Conservation (phyloP, 345 rosid genomes). For the Ceriops tagal region DNA sequence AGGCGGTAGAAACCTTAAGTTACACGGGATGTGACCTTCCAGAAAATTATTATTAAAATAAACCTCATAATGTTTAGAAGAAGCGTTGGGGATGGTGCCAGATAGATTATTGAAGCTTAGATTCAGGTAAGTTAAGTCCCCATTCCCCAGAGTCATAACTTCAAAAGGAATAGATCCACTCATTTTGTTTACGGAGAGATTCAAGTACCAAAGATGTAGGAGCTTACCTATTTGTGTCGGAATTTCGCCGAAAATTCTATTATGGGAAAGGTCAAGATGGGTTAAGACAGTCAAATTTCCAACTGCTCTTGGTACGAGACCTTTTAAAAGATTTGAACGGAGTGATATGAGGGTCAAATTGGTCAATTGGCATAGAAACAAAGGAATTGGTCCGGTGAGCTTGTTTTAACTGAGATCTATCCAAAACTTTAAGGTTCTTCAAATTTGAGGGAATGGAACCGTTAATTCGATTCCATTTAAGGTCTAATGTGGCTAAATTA, state of each 20-base stretch:
- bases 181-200: slow-evolving; percentile 2
- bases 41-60: neutral
- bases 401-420: too few relatives aligned
- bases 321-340: neutral
- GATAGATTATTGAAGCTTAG: slow-evolving; percentile 2
- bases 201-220: neutral
- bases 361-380: too few relatives aligned
- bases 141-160: neutral
- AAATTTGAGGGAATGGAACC: too few relatives aligned
- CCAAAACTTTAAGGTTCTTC: too few relatives aligned
- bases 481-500: too few relatives aligned
- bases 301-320: neutral
- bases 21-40: neutral
- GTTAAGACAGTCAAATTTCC: neutral
- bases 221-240: slow-evolving; percentile 9
- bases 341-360: too few relatives aligned
- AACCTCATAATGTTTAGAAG: fast-evolving
- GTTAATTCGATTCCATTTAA: too few relatives aligned
- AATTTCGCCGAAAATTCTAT: neutral
- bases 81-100: neutral
- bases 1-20: neutral
- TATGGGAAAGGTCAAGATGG: neutral
- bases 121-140: neutral
- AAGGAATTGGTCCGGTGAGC: too few relatives aligned
- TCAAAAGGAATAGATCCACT: slow-evolving; percentile 5